These are phyloP conservation scores for Neurospora sp. DNA, from an alignment of 495 filamentous ascomycete species.

Conservation along the genomic window DNA sequence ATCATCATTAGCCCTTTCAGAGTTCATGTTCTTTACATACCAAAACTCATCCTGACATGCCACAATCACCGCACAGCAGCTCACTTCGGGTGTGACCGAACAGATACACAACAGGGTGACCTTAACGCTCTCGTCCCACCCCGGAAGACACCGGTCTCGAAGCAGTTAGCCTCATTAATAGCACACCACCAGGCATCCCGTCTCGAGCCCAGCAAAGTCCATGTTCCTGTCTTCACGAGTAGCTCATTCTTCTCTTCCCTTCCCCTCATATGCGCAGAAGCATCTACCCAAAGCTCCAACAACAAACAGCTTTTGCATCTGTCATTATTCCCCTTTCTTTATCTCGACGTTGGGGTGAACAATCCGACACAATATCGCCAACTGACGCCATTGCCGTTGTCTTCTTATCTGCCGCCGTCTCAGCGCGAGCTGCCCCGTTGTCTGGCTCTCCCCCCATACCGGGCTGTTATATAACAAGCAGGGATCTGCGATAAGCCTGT, in stretches of 20 bases:
- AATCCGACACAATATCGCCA: background rate
- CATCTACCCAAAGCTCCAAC: background rate
- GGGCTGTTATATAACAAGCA: slow-evolving; percentile 26
- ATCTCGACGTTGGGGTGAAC: background rate
- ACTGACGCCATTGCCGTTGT: slow-evolving; percentile 13
- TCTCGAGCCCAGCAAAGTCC: background rate
- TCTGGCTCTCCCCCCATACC: background rate
- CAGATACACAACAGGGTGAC: background rate
- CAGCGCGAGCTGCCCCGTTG: background rate
- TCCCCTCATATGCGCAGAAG: background rate
- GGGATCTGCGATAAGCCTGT: slow-evolving; percentile 35
- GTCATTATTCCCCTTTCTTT: background rate
- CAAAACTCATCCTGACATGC: background rate
- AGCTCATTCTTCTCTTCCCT: background rate
- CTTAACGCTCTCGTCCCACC: background rate
- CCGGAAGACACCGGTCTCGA: background rate
- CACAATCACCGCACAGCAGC: background rate
- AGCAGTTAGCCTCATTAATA: background rate
- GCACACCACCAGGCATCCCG: background rate
- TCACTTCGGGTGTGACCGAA: background rate
- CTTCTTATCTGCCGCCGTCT: slow-evolving; percentile 12
- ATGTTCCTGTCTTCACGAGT: background rate
- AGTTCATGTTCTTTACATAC: background rate
- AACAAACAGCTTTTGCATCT: background rate
- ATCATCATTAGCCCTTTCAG: background rate